Conservation (phyloP, 2,329 filamentous ascomycete genomes). For the Apiospora kogelbergensis region DNA sequence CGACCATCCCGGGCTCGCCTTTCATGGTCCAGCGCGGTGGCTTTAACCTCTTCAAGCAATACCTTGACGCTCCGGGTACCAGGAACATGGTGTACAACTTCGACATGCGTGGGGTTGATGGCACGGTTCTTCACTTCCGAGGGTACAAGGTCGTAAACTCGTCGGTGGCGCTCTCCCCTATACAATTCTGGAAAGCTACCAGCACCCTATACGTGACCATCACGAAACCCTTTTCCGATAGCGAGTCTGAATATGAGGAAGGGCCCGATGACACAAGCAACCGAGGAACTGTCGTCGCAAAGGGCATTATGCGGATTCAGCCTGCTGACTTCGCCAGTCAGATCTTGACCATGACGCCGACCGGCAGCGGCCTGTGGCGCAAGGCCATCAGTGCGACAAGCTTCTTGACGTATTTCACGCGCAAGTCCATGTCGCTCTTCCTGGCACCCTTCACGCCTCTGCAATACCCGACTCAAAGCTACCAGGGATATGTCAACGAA, state of each 20-base stretch:
- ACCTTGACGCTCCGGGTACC: constrained; percentile 55
- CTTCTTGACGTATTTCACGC: constrained; percentile 57
- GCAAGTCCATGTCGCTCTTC: constrained; percentile 52
- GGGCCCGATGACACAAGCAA: constrained; percentile 38
- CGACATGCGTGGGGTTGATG: constrained; percentile 55
- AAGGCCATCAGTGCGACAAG: constrained; percentile 45
- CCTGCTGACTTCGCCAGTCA: constrained; percentile 55
- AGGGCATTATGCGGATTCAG: constrained; percentile 59
- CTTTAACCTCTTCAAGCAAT: constrained; percentile 56
- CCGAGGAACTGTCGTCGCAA: constrained; percentile 49
- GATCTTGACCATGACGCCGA: constrained; percentile 52
- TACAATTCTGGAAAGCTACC: constrained; percentile 61
- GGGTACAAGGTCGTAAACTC: constrained; percentile 64
- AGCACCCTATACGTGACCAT: constrained; percentile 63
- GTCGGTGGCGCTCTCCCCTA: constrained; percentile 54
- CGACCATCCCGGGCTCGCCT: constrained; percentile 53
- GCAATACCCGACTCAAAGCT: constrained; percentile 51
- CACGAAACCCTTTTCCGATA: constrained; percentile 35
- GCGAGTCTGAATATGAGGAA: constrained; percentile 25
- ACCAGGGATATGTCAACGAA: constrained; percentile 53
- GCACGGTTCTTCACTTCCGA: constrained; percentile 55
- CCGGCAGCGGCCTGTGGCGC: constrained; percentile 44
- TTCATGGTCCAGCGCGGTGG: constrained; percentile 60
- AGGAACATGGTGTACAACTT: constrained; percentile 62
- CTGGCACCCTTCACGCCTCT: constrained; percentile 54